Evolutionary conservation across 257 asterid species (phyloP), one percentile per base, ranked within the genome.

Genomic region (Petunia secreta): DNA sequence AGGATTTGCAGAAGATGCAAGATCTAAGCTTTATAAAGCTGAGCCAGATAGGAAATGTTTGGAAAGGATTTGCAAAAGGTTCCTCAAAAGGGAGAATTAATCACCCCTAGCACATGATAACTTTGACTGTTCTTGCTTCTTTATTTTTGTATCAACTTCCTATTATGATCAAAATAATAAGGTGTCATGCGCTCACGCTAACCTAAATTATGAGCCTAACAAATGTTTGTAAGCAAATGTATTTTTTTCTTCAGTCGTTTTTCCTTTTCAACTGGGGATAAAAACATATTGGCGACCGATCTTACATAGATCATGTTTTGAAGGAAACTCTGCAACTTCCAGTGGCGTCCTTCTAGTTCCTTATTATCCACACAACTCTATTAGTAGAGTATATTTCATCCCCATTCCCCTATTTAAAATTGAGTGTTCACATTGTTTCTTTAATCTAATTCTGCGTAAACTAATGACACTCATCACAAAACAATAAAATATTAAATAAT

Each of bases 51-150:
- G 87, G 71, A 87, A 83, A 75, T 83, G 57, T 53, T 92, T 89
- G 97, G 85, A 86, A 80, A 84, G 44, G 79, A 92, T 92, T 16
- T 91, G 97, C 92, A 88, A 83, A 85, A 63, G 85, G 44, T 89
- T 90, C 80, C 94, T 92, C 59, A 87, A 92, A 79, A 87, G 88
- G 0, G 77, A 71, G 1, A 1, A n/a, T 67, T n/a, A 15, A 43
- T 43, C 75, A 67, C 48, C 34, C 4, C 55, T 2, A 11, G 6
- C 6, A 48, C 34, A 71, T 71, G 34, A 71, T 71, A 50, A 34
- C 34, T 71, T 25, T 6, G 2, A 5, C 1, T 34, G 5, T 34
- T 48, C 62, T 5, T 71, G 5, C 1, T 11, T 0, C 2, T 25
- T 5, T 48, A 5, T 71, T 2, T 46, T 1, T 71, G 44, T 34